Base-by-base conservation (phyloP, 495 filamentous ascomycete species). In the Copromyces sp. region DNA sequence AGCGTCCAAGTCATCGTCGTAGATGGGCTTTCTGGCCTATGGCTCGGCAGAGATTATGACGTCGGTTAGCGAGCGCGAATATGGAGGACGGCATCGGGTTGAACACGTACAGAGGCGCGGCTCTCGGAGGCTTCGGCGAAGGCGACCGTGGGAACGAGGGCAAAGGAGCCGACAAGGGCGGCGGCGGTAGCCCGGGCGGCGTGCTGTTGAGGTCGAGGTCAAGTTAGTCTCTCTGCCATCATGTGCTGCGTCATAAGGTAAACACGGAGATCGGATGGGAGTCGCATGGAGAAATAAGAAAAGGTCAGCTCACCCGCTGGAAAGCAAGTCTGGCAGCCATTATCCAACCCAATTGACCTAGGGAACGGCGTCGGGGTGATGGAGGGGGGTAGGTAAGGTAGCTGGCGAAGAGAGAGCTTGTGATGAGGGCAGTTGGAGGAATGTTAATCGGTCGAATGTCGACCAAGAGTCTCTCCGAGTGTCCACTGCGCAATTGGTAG, bases 11-110 rank as follows among this genome's bases (percentile, higher is more conserved):
- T 93, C 88, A 81, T 94, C 89, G 80, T 95, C 92, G 86, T 97
- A 97, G 84, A 97, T 95, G 69, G 94, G 89, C 85, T 96, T 97
- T 77, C 89, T 91, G 80, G 86, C 76, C 82, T 84, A 77, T 44
- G 35, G 35, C 69, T n/a, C 17, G 47, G 69, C 42, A 14, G 9
- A 38, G 40, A 37, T 35, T 35, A 65, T 65, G 53, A 65, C 53
- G 53, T 65, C 29, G 53, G 73, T 74, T 71, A 71, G 72, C 39
- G 17, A 11, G 40, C 24, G 59, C n/a, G 39, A 45, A 70, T n/a
- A 17, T 9, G 24, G 44, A 53, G 59, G 68, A 16, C 14, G 44
- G n/a, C 11, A 61, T 17, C 68, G 72, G 39, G n/a, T 17, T 42
- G 35, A 68, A 35, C 9, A 70, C 80, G 74, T 78, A 83, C 79